Percentiles rank a stretch among this genome's conserved stretches.
phyloP scores from a whole-genome alignment of 2,329 filamentous ascomycete species.

The Chrysosporium queenslandicum region DNA sequence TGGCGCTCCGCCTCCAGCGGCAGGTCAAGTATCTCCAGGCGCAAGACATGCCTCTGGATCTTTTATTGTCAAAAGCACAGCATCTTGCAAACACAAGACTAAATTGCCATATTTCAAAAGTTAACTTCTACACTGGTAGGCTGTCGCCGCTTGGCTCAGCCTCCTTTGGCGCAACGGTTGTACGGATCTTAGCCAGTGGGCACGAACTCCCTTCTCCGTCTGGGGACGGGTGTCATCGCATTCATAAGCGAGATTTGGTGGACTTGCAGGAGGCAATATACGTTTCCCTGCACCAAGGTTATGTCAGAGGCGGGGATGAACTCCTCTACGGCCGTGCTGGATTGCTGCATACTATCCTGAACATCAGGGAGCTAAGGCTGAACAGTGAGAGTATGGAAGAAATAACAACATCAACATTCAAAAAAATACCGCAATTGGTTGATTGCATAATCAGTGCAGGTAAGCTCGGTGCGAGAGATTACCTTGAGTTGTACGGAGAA shows the following conservation, averaged over 20 bases:
- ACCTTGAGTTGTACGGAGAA: slow-evolving; percentile 24
- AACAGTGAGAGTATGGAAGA: slow-evolving; percentile 18
- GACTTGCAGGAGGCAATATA: slow-evolving; percentile 25
- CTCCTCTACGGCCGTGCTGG: slow-evolving; percentile 33
- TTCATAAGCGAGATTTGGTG: slow-evolving; percentile 24
- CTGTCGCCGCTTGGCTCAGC: slow-evolving; percentile 29
- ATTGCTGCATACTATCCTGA: slow-evolving; percentile 30
- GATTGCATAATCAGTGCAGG: slow-evolving; percentile 29
- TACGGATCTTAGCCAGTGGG: slow-evolving; percentile 23
- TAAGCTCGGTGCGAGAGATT: slow-evolving; percentile 25
- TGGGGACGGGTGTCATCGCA: slow-evolving; percentile 12
- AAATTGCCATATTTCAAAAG: slow-evolving; percentile 16
- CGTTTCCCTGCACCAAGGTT: slow-evolving; percentile 25
- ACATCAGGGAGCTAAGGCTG: slow-evolving; percentile 24
- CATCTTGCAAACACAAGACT: slow-evolving; percentile 23
- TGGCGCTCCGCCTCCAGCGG: slow-evolving; percentile 32
- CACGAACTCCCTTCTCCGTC: slow-evolving; percentile 7
- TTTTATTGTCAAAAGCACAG: slow-evolving; percentile 21
- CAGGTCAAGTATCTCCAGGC: slow-evolving; percentile 25
- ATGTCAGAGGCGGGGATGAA: slow-evolving; percentile 31
- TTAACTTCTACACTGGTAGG: slow-evolving; percentile 14
- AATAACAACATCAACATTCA: slow-evolving; percentile 21
- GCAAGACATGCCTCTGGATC: slow-evolving; percentile 1
- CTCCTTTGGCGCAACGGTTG: slow-evolving; percentile 23
- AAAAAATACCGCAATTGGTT: slow-evolving; percentile 25